Evolutionary conservation across 352 stramenopile genomes (phyloP), one percentile per base, ranked within the genome.

Genomic region (Phytopythium aichiense): DNA sequence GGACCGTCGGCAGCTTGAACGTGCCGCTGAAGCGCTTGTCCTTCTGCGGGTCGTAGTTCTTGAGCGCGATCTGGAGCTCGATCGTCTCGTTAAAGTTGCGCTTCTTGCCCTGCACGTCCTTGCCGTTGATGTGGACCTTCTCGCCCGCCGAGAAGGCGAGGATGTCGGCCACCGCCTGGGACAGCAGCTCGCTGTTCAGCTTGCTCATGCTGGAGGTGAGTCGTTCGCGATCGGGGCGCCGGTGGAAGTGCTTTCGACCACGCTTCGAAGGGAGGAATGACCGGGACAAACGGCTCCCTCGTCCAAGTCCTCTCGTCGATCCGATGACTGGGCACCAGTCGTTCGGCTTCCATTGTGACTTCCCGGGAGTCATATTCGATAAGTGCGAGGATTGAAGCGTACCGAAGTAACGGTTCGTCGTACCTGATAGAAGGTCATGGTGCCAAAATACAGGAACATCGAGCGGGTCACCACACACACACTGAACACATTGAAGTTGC

Each of bases 11-110:
- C 58, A 99, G 90, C 77, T 98, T 98, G 90, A 99, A 99, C 69
- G 96, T 99, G 75, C 98, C 98, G 71, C 84, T 97, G 93, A 99
- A 99, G 97, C 97, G 97, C 85, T 99, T 99, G 93, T 99, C 98
- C 83, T 98, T 98, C 74, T 98, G 91, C 67, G 97, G 97, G 88
- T 99, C 98, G 81, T 99, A 99, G 93, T 99, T 99, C 94, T 99
- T 99, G 59, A 99, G 87, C 59, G 95, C 97, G 67, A 99, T 98
- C 81, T 98, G 92, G 48, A 99, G 82, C 79, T 99, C 98, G 64
- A 99, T 94, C 52, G 98, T 99, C 80, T 99, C 98, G 58, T 94
- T 97, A 84, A 99, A 99, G 84, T 99, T 99, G 67, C 98, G 94
- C 86, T 99, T 99, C 92, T 99, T 99, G 85, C 97, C 97, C 76